These are phyloP conservation scores for Chrysoporthe cubensis DNA, from an alignment of 2,329 filamentous ascomycete species.

Conservation along the genomic window DNA sequence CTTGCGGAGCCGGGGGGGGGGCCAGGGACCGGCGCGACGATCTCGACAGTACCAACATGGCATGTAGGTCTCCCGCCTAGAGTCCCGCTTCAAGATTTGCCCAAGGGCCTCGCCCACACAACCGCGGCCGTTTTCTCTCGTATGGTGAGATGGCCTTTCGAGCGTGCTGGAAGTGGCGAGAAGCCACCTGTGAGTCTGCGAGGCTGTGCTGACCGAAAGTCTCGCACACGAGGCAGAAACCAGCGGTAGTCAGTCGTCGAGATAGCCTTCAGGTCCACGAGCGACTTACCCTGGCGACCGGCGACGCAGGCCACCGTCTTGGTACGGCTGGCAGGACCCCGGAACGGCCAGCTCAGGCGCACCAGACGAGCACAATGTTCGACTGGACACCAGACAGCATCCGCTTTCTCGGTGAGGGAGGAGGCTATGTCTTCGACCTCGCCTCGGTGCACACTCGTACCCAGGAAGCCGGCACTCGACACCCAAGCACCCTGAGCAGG, in stretches of 20 bases:
- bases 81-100: background rate
- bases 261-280: background rate
- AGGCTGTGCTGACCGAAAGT: conserved; percentile 1
- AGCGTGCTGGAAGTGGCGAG: background rate
- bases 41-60: background rate
- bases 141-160: background rate
- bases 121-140: background rate
- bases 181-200: background rate
- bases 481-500: no score
- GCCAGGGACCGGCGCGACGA: conserved; percentile 6
- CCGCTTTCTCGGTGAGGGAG: background rate
- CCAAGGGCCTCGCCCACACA: background rate
- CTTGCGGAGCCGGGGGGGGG: conserved; percentile 5
- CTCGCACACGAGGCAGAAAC: background rate
- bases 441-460: background rate
- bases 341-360: background rate
- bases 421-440: no score
- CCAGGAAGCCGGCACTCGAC: background rate
- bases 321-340: background rate
- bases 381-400: background rate
- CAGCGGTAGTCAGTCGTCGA: background rate
- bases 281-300: background rate
- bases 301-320: background rate
- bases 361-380: background rate
- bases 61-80: background rate